Conservation (phyloP, 768 basidiomycete species). For the Daedalea quercina region DNA sequence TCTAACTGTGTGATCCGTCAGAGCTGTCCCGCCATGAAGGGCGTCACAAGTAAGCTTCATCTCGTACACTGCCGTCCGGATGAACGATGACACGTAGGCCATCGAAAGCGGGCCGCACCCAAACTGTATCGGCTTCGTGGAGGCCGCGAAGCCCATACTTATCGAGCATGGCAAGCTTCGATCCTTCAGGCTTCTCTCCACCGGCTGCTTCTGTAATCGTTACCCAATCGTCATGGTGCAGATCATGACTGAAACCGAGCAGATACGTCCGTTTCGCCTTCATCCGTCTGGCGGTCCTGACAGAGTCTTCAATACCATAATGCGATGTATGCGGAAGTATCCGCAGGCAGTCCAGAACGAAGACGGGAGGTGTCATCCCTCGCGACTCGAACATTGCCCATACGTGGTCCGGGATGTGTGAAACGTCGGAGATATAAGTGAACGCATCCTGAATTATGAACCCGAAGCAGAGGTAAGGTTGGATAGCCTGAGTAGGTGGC, state of each 20-base stretch:
- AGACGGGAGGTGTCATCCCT: constrained; percentile 36
- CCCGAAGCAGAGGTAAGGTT: constrained; percentile 62
- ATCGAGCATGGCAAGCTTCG: constrained; percentile 28
- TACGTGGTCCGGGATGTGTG: constrained; percentile 66
- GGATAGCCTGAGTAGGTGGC: constrained; percentile 25
- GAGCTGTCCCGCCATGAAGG: not conserved
- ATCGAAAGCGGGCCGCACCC: constrained; percentile 73
- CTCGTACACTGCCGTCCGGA: constrained; percentile 34
- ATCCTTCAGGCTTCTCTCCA: constrained; percentile 21
- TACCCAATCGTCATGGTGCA: constrained; percentile 72
- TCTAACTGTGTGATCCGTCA: too few relatives aligned
- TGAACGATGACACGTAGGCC: constrained; percentile 54
- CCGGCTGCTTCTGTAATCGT: constrained; percentile 51
- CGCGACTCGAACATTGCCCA: constrained; percentile 45
- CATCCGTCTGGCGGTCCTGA: constrained; percentile 48
- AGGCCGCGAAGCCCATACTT: constrained; percentile 39
- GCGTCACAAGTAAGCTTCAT: constrained; percentile 41
- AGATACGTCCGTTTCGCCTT: constrained; percentile 61
- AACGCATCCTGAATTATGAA: constrained; percentile 63
- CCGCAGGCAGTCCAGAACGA: constrained; percentile 74
- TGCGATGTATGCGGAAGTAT: constrained; percentile 69
- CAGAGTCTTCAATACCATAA: constrained; percentile 62
- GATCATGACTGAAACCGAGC: constrained; percentile 70
- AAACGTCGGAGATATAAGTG: constrained; percentile 80
- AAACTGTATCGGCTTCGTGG: constrained; percentile 39